Evolutionary conservation across 352 stramenopile species (phyloP), one percentile per base, ranked within the genome.

Genomic region (Phytophthora aleatoria): DNA sequence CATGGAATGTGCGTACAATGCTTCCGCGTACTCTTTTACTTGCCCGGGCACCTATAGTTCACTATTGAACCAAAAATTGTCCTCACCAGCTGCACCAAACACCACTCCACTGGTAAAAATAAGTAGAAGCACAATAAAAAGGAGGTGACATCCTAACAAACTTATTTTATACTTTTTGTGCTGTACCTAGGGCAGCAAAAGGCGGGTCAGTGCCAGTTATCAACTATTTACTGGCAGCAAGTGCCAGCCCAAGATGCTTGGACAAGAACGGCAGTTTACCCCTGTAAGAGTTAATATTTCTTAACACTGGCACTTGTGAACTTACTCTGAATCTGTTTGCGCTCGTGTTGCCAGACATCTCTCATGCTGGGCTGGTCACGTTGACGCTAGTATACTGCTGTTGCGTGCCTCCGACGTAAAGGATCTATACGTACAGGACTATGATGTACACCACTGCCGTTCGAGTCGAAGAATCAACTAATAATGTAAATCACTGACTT

Each of bases 251-350:
- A 5, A 72, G 76, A 33, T 75, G 50, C 24, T 58, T 89, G 4
- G 84, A 91, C 27, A 80, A 90, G 70, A 91, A 87, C 39, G 82
- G 84, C 10, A 91, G 84, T 50, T 74, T 90, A 43, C 82, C 84
- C 30, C 52, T 93, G 84, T 90, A 71, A 8, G 69, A 53, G 6
- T 38, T 10, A 8, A 13, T 38, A 13, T 10, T 12, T 38, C 33
- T 13, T 13, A 2, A 12, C 33, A 13, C 20, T 20, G 33, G 4
- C 24, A 16, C 43, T 3, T 33, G 26, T n/a, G 41, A 0, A 36
- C n/a, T 49, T 30, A 58, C 27, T 38, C 51, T 15, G 3, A 57
- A 26, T 36, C 1, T 58, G 20, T 33, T 8, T 11, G 5, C 15
- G 5, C 42, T 59, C 12, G 6, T 51, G 8, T 15, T 48, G 50